A percentile compares a stretch with the other conserved stretches of the same genome.
phyloP scores from a whole-genome alignment of 768 basidiomycete genomes.

The Boletus sensibilis region DNA sequence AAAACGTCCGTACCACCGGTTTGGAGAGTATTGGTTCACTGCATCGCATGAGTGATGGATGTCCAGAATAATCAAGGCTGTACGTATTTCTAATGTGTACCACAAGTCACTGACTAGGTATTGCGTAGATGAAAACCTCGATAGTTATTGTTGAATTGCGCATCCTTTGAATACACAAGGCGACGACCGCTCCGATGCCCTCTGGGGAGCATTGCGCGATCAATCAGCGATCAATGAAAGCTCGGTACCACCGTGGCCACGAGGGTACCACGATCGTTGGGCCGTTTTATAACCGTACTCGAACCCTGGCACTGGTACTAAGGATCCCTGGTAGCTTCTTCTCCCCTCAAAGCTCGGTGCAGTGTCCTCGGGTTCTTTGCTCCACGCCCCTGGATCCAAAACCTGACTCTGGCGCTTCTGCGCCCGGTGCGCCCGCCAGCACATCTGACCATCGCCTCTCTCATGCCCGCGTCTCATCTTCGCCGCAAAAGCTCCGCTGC shows the following conservation, averaged over 20 bases:
- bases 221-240: conserved; percentile 14
- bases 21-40: background rate
- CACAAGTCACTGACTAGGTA: background rate
- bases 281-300: conserved; percentile 1
- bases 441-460: background rate
- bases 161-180: background rate
- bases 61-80: conserved; percentile 5
- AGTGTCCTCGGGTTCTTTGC: conserved; percentile 12
- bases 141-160: background rate
- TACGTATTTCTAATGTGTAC: conserved; percentile 1
- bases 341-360: conserved; percentile 14
- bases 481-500: conserved; percentile 10
- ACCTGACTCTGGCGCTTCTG: background rate
- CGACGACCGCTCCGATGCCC: background rate
- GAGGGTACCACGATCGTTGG: conserved; percentile 3
- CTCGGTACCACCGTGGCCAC: conserved; percentile 12
- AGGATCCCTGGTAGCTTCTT: background rate
- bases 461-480: conserved; percentile 7
- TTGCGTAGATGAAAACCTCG: background rate
- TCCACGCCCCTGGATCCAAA: background rate
- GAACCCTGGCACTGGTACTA: conserved; percentile 3
- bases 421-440: background rate
- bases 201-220: background rate
- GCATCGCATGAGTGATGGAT: conserved; percentile 10
- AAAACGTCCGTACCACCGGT: background rate